Conservation (phyloP, 2,329 filamentous ascomycete species). For the Decorospora gaudefroyi region DNA sequence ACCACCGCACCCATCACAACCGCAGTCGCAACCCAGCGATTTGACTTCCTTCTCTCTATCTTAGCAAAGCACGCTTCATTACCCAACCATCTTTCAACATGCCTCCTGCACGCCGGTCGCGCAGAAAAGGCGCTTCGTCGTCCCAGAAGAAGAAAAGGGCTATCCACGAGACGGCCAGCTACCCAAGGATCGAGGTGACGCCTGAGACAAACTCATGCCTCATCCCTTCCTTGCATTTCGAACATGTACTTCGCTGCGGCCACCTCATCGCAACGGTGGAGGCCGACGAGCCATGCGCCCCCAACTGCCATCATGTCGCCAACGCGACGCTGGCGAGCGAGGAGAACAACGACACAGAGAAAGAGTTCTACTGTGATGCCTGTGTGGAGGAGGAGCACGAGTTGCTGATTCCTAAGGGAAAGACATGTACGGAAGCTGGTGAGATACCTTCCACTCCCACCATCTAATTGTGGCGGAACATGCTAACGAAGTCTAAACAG, state of each 20-base stretch:
- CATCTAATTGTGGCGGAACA: no score
- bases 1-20: neutral
- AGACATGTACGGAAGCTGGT: slow-evolving; percentile 1
- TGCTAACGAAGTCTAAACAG: neutral
- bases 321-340: neutral
- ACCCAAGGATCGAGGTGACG: slow-evolving; percentile 6
- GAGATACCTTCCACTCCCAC: neutral
- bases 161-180: slow-evolving; percentile 13
- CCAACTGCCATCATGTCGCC: slow-evolving; percentile 13
- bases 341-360: neutral
- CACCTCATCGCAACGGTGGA: slow-evolving; percentile 9
- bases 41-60: no score
- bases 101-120: neutral
- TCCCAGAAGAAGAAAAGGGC: neutral
- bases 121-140: neutral
- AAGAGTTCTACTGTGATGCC: slow-evolving; percentile 19
- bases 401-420: neutral
- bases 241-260: slow-evolving; percentile 17
- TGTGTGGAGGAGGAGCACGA: slow-evolving; percentile 13
- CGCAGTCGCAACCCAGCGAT: no score
- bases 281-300: slow-evolving; percentile 13
- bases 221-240: slow-evolving; percentile 1
- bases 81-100: neutral
- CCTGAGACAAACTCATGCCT: slow-evolving; percentile 1
- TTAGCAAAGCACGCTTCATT: neutral